Base-by-base conservation (phyloP, 768 basidiomycete genomes). In the Amanita rimosa region DNA sequence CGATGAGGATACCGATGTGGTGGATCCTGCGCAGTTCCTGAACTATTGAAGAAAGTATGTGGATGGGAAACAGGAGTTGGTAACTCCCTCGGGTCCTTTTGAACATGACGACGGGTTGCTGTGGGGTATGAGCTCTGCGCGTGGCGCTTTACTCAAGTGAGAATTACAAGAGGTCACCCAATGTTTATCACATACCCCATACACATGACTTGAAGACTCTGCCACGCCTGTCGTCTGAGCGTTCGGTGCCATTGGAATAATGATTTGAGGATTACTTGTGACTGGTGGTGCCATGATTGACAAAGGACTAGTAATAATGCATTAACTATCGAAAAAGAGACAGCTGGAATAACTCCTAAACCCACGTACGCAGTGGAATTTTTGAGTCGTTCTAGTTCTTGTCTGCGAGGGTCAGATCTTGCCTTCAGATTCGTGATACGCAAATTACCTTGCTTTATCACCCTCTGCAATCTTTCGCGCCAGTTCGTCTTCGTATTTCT, bases 391-490 rank as follows among this genome's bases (percentile, higher is more conserved):
- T 49, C 48, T 41, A 49, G 33, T 21, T 49, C 48, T 14, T 26
- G 38, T 38, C 47, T 49, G 29, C 16, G 48, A 53, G 43, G 4
- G 24, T 51, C 39, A 40, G 34, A 6, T 19, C 6, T 21, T 11
- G 16, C 8, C 9, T n/a, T 17, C 16, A 24, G 24, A 17, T 1
- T 13, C 4, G 4, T 24, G 14, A 13, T 16, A 39, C 17, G 11
- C 13, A 52, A 52, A 49, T 54, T 50, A 61, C 76, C 67, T 64
- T 34, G 76, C 78, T 46, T 70, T 60, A 16, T 68, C 64, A 1
- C 76, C 78, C 16, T 70, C 70, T 34, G 62, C 58, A 6, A 71
- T 60, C 54, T 62, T 62, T 52, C 59, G 56, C 52, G 63, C 48
- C 21, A 73, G 55, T 43, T 63, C 49, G 29, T 62, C 48, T 21